phyloP scores from a whole-genome alignment of 495 filamentous ascomycete species.

The Sphaerosporella brunnea region DNA sequence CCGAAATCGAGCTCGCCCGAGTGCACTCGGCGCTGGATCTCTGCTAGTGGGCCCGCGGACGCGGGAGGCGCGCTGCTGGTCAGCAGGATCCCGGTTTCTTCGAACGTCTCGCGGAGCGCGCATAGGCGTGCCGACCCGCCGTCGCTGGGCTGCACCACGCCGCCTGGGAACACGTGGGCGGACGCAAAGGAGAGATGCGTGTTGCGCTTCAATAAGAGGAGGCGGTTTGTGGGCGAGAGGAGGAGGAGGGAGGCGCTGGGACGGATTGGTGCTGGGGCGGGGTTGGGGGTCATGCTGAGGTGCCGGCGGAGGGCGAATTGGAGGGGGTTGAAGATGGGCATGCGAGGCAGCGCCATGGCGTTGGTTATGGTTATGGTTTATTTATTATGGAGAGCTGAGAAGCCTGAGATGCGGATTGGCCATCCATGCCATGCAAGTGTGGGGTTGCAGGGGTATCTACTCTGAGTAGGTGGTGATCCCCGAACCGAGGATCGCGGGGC shows the following conservation, averaged over 20 bases:
- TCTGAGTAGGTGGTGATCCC: too few species aligned
- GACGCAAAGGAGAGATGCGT: slow-evolving; percentile 67
- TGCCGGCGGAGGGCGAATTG: too few species aligned
- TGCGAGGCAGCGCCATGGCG: too few species aligned
- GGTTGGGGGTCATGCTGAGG: too few species aligned
- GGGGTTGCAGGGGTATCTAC: too few species aligned
- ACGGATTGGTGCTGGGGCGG: background rate
- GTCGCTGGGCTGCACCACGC: slow-evolving; percentile 53
- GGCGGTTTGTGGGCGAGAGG: slow-evolving; percentile 66
- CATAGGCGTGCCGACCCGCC: slow-evolving; percentile 45
- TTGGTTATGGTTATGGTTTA: too few species aligned
- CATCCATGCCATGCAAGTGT: too few species aligned
- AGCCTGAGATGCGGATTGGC: too few species aligned
- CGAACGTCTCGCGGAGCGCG: slow-evolving; percentile 43
- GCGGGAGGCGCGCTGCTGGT: slow-evolving; percentile 38
- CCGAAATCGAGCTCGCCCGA: slow-evolving; percentile 35
- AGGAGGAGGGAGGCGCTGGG: slow-evolving; percentile 41
- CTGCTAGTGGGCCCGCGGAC: slow-evolving; percentile 36
- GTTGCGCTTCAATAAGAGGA: slow-evolving; percentile 76
- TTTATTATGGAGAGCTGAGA: too few species aligned
- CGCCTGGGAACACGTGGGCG: slow-evolving; percentile 93
- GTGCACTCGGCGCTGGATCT: slow-evolving; percentile 52
- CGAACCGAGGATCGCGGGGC: too few species aligned
- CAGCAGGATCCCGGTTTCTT: slow-evolving; percentile 81
- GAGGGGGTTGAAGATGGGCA: too few species aligned